Percentiles rank a stretch among this genome's conserved stretches.
Conservation (phyloP, 305 asterid species). For the Fraxinus ornus region DNA sequence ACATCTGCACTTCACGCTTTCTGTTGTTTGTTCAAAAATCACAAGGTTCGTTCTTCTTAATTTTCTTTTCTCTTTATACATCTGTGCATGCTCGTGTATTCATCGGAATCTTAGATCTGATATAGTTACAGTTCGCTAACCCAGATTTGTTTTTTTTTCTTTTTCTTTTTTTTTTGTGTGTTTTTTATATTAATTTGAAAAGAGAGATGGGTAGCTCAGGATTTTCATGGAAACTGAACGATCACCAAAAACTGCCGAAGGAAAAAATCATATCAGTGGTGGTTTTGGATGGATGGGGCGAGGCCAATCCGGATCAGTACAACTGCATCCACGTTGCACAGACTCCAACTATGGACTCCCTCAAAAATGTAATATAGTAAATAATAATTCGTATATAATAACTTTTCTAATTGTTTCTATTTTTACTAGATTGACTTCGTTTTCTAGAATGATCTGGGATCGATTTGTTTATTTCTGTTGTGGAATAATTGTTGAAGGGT, state of each 20-base stretch:
- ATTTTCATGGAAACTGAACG: conserved; percentile 75
- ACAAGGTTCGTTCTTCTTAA: neutral
- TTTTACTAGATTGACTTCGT: neutral
- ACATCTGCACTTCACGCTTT: neutral
- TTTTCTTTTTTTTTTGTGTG: neutral
- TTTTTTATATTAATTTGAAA: neutral
- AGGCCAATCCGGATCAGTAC: conserved; percentile 67
- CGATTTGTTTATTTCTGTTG: conserved; percentile 7
- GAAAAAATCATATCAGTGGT: conserved; percentile 72
- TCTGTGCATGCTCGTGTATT: neutral
- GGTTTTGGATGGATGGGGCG: conserved; percentile 98
- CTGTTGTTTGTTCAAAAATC: neutral
- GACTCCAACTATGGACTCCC: conserved; percentile 96
- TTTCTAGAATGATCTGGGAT: neutral
- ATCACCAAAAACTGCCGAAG: conserved; percentile 77
- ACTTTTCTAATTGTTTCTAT: neutral
- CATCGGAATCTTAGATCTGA: neutral
- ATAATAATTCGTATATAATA: too few relatives aligned
- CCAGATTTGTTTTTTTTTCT: neutral
- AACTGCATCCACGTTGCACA: conserved; percentile 86
- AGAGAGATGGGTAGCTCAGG: conserved; percentile 72
- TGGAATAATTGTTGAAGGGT: conserved; percentile 46
- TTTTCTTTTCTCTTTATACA: neutral
- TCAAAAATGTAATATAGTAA: conserved; percentile 48
- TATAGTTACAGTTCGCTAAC: neutral